These are phyloP conservation scores for Porogramme epimiltina DNA, from an alignment of 1,284 basidiomycete genomes.

Conservation along the genomic window DNA sequence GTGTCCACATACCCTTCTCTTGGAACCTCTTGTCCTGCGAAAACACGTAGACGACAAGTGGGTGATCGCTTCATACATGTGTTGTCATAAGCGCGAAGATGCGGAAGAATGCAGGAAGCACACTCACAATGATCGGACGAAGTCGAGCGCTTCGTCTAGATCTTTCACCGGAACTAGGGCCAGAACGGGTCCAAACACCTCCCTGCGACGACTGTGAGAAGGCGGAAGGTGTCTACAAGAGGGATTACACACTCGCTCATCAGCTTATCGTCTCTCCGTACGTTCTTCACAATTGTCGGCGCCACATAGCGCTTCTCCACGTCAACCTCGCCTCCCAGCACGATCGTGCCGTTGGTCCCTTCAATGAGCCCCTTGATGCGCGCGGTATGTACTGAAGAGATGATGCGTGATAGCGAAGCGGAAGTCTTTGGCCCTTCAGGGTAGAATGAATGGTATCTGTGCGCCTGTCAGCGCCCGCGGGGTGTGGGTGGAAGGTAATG, in stretches of 20 bases:
- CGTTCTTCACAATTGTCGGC: conserved; percentile 66
- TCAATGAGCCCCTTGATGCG: conserved; percentile 66
- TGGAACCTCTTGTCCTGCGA: conserved; percentile 57
- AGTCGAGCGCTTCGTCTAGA: conserved; percentile 70
- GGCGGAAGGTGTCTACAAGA: no score
- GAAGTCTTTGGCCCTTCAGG: conserved; percentile 47
- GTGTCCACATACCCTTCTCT: conserved; percentile 45
- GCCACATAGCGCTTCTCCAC: conserved; percentile 57
- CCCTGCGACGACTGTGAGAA: conserved; percentile 17
- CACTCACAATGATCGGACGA: conserved; percentile 59
- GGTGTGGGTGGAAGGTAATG: no score
- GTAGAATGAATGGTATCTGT: conserved; percentile 52
- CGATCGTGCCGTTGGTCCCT: conserved; percentile 68
- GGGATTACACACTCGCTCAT: conserved; percentile 66
- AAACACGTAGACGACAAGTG: conserved; percentile 77
- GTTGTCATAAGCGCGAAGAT: background rate
- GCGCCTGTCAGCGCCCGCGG: background rate
- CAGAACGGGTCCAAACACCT: conserved; percentile 44
- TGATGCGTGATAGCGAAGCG: conserved; percentile 46
- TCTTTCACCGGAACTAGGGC: conserved; percentile 76
- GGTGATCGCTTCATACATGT: conserved; percentile 55
- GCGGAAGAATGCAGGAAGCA: background rate
- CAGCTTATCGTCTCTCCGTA: conserved; percentile 62
- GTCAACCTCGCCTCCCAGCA: conserved; percentile 69
- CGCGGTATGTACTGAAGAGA: conserved; percentile 53